Percentiles rank a stretch among this genome's conserved stretches.
phyloP scores from a whole-genome alignment of 805 yeast genomes.

The Lipomyces orientalis region DNA sequence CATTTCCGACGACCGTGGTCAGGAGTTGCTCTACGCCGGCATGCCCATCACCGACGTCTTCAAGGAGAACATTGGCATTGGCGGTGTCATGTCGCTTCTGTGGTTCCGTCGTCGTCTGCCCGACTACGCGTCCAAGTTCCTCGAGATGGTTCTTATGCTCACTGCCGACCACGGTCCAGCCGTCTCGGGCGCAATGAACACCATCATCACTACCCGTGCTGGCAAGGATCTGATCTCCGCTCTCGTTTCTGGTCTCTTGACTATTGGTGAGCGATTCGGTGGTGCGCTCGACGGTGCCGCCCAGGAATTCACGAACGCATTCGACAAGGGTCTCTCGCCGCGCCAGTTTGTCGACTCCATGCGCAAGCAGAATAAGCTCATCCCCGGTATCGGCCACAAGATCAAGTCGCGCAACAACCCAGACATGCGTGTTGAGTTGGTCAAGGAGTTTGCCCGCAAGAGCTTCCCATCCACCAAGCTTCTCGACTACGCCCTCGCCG shows the following conservation, averaged over 20 bases:
- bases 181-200: conserved; percentile 56
- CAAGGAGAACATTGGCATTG: conserved; percentile 55
- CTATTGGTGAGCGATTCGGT: conserved; percentile 55
- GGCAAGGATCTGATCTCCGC: conserved; percentile 56
- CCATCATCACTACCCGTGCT: conserved; percentile 55
- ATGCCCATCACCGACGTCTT: conserved; percentile 55
- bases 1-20: conserved; percentile 56
- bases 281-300: conserved; percentile 58
- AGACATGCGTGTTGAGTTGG: conserved; percentile 55
- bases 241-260: conserved; percentile 52
- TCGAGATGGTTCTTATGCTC: conserved; percentile 57
- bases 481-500: conserved; percentile 55
- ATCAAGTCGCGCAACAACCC: conserved; percentile 56
- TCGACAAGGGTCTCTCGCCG: conserved; percentile 53
- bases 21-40: conserved; percentile 54
- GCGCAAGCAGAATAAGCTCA: conserved; percentile 55
- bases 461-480: conserved; percentile 52
- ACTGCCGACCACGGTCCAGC: conserved; percentile 59
- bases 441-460: conserved; percentile 53
- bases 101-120: conserved; percentile 56
- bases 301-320: conserved; percentile 52
- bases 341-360: conserved; percentile 54
- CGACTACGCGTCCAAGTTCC: conserved; percentile 51
- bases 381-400: conserved; percentile 56
- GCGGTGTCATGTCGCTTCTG: conserved; percentile 55